Evolutionary conservation across 2,329 filamentous ascomycete species (phyloP).

Genomic region (Calcarisporium arbuscula): DNA sequence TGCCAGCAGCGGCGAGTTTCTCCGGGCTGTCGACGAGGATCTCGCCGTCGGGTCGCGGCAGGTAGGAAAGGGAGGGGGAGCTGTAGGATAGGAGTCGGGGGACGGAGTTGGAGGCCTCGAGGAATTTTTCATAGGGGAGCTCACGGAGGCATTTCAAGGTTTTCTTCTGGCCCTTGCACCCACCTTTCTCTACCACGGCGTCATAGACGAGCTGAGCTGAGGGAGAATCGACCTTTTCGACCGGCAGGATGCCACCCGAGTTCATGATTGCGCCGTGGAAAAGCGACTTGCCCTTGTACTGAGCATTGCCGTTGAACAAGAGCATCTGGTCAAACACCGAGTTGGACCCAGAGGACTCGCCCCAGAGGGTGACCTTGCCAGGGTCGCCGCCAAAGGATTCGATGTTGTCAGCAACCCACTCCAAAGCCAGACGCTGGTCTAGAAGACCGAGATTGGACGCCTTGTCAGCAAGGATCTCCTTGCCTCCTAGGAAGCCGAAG

Average conservation of each 20-base stretch:
- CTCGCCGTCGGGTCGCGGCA: constrained; percentile 54
- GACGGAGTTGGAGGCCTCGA: constrained; percentile 54
- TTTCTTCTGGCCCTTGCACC: constrained; percentile 52
- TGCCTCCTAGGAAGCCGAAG: constrained; percentile 64
- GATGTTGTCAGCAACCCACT: constrained; percentile 76
- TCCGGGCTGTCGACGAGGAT: constrained; percentile 49
- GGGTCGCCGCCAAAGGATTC: constrained; percentile 72
- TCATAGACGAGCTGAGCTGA: constrained; percentile 63
- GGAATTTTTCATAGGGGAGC: constrained; percentile 51
- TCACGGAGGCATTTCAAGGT: constrained; percentile 60
- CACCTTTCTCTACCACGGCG: constrained; percentile 49
- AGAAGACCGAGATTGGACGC: constrained; percentile 64
- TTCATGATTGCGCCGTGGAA: constrained; percentile 77
- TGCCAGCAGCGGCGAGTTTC: constrained; percentile 34
- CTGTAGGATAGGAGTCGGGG: constrained; percentile 50
- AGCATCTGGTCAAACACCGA: constrained; percentile 72
- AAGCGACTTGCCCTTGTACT: constrained; percentile 66
- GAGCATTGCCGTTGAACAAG: constrained; percentile 64
- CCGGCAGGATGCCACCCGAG: constrained; percentile 57
- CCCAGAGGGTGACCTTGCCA: constrained; percentile 73
- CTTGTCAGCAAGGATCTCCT: constrained; percentile 60
- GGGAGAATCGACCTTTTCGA: constrained; percentile 55
- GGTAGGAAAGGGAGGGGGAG: constrained; percentile 53
- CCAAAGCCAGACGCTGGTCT: constrained; percentile 64
- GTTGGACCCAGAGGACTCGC: constrained; percentile 64